Conservation (phyloP, 2,329 filamentous ascomycete species). For the Phaeosphaeriaceae sp. region DNA sequence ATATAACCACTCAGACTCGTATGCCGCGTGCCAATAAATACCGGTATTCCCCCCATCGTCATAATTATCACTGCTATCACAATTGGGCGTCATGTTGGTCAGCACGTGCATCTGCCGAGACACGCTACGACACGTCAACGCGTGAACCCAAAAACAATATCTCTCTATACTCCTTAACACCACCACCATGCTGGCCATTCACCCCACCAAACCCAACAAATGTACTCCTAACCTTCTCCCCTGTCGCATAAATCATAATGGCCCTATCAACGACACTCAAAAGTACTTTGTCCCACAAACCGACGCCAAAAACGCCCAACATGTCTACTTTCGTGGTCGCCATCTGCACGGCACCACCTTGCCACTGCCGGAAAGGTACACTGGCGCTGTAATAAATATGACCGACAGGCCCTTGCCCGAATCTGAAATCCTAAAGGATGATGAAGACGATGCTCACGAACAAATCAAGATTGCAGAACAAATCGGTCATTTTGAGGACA, state of each 20-base stretch:
- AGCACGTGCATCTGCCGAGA: neutral
- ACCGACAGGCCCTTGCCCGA: slow-evolving; percentile 36
- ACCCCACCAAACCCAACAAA: slow-evolving; percentile 42
- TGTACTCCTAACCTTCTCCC: slow-evolving; percentile 76
- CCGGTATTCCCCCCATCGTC: too few relatives aligned
- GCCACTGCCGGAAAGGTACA: slow-evolving; percentile 73
- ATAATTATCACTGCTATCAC: slow-evolving; percentile 7
- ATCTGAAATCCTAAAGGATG: slow-evolving; percentile 8
- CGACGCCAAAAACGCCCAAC: slow-evolving; percentile 47
- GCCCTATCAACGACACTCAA: slow-evolving; percentile 67
- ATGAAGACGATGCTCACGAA: slow-evolving; percentile 25
- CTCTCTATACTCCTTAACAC: neutral
- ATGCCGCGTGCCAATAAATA: too few relatives aligned
- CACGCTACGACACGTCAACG: slow-evolving; percentile 25
- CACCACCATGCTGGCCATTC: slow-evolving; percentile 55
- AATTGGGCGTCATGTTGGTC: neutral
- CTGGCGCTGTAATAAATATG: slow-evolving; percentile 52
- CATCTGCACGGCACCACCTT: slow-evolving; percentile 74
- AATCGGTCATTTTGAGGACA: slow-evolving; percentile 72
- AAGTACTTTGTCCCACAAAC: slow-evolving; percentile 73
- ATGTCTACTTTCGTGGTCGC: slow-evolving; percentile 66
- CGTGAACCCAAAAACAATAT: slow-evolving; percentile 10
- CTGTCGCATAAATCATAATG: slow-evolving; percentile 79
- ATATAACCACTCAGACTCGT: too few relatives aligned
- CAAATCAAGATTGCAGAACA: slow-evolving; percentile 61